Conservation (phyloP, 345 rosid species). For the Bretschneidera sinensis region DNA sequence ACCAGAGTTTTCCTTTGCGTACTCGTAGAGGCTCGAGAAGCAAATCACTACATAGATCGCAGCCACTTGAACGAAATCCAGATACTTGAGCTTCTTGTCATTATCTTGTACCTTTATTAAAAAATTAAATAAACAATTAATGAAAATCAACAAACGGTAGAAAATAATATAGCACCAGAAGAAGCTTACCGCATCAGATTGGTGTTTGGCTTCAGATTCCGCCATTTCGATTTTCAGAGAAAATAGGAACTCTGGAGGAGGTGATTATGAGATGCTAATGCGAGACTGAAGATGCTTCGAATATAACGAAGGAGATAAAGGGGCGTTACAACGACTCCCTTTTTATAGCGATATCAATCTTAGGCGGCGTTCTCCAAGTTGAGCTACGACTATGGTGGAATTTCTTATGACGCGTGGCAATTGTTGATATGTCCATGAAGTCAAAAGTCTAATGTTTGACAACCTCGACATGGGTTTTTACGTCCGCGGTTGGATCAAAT, state of each 20-base stretch:
- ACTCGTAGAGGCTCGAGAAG: slow-evolving; percentile 47
- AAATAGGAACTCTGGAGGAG: no score
- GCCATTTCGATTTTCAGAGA: slow-evolving; percentile 13
- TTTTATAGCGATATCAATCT: slow-evolving; percentile 9
- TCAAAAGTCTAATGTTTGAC: background rate
- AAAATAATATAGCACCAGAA: background rate
- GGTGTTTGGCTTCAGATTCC: slow-evolving; percentile 24
- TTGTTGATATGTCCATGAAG: background rate
- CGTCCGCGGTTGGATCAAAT: background rate
- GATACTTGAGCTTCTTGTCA: slow-evolving; percentile 43
- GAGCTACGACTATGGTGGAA: slow-evolving; percentile 3
- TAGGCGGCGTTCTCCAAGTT: background rate
- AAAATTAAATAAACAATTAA: background rate
- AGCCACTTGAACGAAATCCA: slow-evolving; percentile 52
- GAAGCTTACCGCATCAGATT: slow-evolving; percentile 14
- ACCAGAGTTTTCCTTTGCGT: slow-evolving; percentile 72
- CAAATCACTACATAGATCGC: slow-evolving; percentile 38
- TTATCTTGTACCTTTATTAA: slow-evolving; percentile 19
- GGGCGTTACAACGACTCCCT: slow-evolving; percentile 13
- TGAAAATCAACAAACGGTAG: background rate
- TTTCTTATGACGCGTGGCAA: slow-evolving; percentile 9
- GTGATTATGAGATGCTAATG: no score
- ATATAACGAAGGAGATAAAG: background rate
- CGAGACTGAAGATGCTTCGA: no score
- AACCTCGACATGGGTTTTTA: background rate